Base-by-base conservation (phyloP, 2,329 filamentous ascomycete species). In the Orbilia oligospora region DNA sequence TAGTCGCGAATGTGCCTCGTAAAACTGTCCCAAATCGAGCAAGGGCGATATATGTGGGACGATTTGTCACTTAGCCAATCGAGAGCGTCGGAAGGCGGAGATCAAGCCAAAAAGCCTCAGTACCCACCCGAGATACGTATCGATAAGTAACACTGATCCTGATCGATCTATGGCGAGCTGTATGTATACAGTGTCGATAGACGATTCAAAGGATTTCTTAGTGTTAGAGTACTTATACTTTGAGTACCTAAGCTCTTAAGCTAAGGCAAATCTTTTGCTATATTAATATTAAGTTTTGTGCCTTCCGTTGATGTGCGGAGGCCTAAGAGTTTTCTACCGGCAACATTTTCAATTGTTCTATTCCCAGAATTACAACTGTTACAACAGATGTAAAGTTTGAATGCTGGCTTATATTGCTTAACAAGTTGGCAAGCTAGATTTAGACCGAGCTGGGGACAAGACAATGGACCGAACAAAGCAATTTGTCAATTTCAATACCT, bases 1-100 rank as follows among this genome's bases (percentile, higher is more conserved):
- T 63, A 75, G 44, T 75, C 71, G 71, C 71, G 64, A 69, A 48
- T 20, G 5, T 49, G n/a, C 44, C 41, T 65, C 61, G 61, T 65
- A 65, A 65, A 48, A 49, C 41, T 5, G 18, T 41, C 16, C 61
- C 61, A 12, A 49, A 65, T 65, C 18, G 20, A 65, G 61, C 16
- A 48, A 48, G 24, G 58, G n/a, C 24, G 16, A 48, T 65, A 36
- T 65, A 65, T 36, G 61, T 65, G 61, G 61, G 33, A 27, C 36
- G 18, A 38, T 36, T 58, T 24, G 20, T 30, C 56, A 20, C n/a
- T 33, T 27, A 71, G 68, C 67, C 55, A 71, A 71, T 71, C 67
- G 67, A 71, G 33, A 69, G 38, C 38, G 27, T 53, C 55, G 46
- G 22, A 46, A 61, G 36, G 44, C 61, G 61, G 24, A 55, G 56